Evolutionary conservation across 2,329 filamentous ascomycete genomes (phyloP).

Genomic region (Fusarium sp.): DNA sequence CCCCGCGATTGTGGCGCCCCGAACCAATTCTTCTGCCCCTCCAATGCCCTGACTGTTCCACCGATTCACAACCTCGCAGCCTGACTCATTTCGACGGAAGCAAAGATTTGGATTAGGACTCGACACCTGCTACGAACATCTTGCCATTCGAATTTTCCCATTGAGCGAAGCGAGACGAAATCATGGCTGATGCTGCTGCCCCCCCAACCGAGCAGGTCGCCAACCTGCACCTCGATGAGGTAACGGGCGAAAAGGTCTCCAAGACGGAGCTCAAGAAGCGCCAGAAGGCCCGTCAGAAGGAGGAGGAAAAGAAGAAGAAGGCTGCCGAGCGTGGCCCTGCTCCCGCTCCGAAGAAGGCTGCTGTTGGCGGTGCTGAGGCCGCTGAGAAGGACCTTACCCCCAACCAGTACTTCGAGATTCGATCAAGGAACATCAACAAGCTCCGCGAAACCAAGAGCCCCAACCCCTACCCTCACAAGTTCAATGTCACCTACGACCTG

Average conservation of each 20-base stretch:
- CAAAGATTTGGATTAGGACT: constrained; percentile 30
- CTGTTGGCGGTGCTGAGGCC: constrained; percentile 66
- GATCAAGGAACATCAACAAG: constrained; percentile 76
- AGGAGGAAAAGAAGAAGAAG: constrained; percentile 90
- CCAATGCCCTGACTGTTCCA: constrained; percentile 47
- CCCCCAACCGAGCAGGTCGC: constrained; percentile 63
- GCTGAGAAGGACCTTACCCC: constrained; percentile 66
- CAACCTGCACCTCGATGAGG: constrained; percentile 88
- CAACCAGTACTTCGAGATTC: constrained; percentile 91
- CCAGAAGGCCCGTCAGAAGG: constrained; percentile 88
- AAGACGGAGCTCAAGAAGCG: constrained; percentile 95
- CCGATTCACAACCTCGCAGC: constrained; percentile 41
- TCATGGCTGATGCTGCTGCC: constrained; percentile 50
- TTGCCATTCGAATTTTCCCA: constrained; percentile 4
- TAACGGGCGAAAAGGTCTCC: constrained; percentile 87
- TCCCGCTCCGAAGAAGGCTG: constrained; percentile 58
- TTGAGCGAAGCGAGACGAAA: constrained; percentile 38
- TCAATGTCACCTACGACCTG: constrained; percentile 85
- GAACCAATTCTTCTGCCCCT: constrained; percentile 45
- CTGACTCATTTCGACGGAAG: constrained; percentile 38
- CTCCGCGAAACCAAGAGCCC: constrained; percentile 54
- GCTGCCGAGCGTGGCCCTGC: constrained; percentile 81
- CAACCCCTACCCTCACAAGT: constrained; percentile 84
- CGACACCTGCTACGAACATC: constrained; percentile 27
- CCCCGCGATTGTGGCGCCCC: constrained; percentile 48